Percentiles rank a stretch among this genome's conserved stretches.
These are phyloP conservation scores for Casuarina glauca DNA, from an alignment of 306 rosid genomes.

Conservation along the genomic window DNA sequence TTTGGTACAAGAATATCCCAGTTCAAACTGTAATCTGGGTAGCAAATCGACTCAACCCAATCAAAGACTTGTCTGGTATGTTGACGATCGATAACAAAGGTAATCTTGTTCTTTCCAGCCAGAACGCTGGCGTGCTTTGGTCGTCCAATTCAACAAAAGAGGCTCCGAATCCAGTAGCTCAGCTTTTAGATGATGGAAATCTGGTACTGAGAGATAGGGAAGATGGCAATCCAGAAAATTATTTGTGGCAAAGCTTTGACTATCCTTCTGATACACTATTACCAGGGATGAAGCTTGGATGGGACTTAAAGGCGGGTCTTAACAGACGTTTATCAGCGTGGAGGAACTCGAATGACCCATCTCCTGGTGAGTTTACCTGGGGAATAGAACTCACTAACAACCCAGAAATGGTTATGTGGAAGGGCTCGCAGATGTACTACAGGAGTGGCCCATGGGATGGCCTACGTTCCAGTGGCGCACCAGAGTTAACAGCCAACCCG, in stretches of 20 bases:
- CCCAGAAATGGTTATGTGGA: conserved; percentile 41
- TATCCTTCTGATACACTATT: neutral
- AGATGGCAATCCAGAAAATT: neutral
- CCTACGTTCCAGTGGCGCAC: conserved; percentile 38
- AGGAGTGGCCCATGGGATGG: conserved; percentile 60
- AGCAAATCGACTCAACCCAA: neutral
- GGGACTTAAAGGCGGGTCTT: neutral
- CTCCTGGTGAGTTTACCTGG: neutral
- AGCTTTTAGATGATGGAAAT: neutral
- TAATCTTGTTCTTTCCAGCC: neutral
- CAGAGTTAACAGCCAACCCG: conserved; percentile 30
- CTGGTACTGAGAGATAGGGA: neutral
- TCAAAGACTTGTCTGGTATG: neutral
- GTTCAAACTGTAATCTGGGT: neutral
- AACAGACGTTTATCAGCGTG: neutral
- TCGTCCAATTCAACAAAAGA: neutral
- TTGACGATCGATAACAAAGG: neutral
- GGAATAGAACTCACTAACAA: conserved; percentile 30
- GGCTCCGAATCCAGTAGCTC: neutral
- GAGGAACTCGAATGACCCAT: neutral
- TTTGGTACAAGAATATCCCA: neutral
- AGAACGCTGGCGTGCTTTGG: neutral
- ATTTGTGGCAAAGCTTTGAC: conserved; percentile 1
- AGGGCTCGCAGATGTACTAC: conserved; percentile 31
- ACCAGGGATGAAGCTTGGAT: neutral